phyloP scores from a whole-genome alignment of 495 filamentous ascomycete genomes.

The Penicillium psychrofluorescens region DNA sequence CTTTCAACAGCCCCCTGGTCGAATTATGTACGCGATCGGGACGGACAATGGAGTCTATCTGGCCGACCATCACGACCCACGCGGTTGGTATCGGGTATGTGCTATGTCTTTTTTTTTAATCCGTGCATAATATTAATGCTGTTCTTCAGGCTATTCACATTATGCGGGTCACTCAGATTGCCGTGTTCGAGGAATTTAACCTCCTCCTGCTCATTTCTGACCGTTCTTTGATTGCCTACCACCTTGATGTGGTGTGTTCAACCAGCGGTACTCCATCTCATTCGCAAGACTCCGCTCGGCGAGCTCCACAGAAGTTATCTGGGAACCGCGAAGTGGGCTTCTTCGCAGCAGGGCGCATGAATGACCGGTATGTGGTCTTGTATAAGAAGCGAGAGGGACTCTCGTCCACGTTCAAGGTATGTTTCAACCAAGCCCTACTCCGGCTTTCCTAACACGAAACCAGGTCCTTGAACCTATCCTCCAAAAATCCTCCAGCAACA shows the following conservation, averaged over 20 bases:
- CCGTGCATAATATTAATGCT: constrained; percentile 10
- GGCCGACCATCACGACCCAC: constrained; percentile 74
- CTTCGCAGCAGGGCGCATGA: constrained; percentile 93
- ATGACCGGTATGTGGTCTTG: constrained; percentile 86
- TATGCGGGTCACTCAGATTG: constrained; percentile 78
- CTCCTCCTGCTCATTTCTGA: constrained; percentile 86
- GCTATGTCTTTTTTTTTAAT: background rate
- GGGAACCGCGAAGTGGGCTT: constrained; percentile 86
- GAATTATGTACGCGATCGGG: constrained; percentile 86
- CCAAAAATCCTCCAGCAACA: constrained; percentile 57
- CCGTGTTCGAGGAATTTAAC: constrained; percentile 92
- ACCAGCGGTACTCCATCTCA: constrained; percentile 51
- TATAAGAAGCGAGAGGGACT: constrained; percentile 94
- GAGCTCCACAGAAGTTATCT: constrained; percentile 86
- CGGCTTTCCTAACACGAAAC: background rate
- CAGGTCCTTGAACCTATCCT: constrained; percentile 87
- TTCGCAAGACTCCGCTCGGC: constrained; percentile 55
- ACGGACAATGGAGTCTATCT: constrained; percentile 93
- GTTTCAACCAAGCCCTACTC: background rate
- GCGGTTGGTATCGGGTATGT: constrained; percentile 79
- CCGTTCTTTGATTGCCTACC: constrained; percentile 86
- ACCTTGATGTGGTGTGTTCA: constrained; percentile 82
- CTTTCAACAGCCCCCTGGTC: constrained; percentile 68
- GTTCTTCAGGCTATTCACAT: constrained; percentile 59
- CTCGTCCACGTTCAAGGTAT: constrained; percentile 81